Conservation (phyloP, 352 stramenopile genomes). For the Globisporangium uncinulatum region DNA sequence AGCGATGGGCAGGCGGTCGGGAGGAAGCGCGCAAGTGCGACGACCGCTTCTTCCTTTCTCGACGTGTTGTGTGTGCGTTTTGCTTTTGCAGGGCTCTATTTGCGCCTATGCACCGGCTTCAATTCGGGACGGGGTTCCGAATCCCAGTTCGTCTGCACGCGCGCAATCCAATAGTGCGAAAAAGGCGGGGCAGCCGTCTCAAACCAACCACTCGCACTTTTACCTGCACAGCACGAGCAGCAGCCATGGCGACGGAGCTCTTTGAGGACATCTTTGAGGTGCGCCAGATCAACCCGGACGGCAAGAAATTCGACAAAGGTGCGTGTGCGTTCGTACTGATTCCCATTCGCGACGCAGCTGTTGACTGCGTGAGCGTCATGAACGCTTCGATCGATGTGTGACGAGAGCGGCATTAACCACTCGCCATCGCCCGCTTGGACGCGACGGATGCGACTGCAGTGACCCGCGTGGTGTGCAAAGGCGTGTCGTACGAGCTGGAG, state of each 20-base stretch:
- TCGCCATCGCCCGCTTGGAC: background rate
- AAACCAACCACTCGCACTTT: background rate
- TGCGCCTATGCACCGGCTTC: too few relatives aligned
- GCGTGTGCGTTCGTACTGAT: constrained; percentile 2
- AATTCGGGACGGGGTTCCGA: too few relatives aligned
- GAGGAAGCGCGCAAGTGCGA: background rate
- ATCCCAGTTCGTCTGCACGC: too few relatives aligned
- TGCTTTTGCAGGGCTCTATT: constrained; percentile 11
- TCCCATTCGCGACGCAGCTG: too few relatives aligned
- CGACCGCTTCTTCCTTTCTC: constrained; percentile 1
- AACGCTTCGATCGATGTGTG: too few relatives aligned
- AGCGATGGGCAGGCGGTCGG: background rate
- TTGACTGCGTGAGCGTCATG: too few relatives aligned
- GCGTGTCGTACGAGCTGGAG: constrained; percentile 97
- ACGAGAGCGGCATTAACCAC: too few relatives aligned
- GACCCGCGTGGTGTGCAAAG: constrained; percentile 94
- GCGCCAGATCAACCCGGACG: constrained; percentile 95
- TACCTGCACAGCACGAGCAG: background rate
- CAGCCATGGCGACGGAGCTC: constrained; percentile 82
- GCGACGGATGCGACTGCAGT: constrained; percentile 33
- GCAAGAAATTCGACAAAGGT: constrained; percentile 97
- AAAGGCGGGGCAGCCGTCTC: background rate
- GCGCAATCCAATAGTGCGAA: background rate
- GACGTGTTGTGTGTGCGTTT: constrained; percentile 11
- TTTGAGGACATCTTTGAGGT: constrained; percentile 99